Evolutionary conservation across 2,329 filamentous ascomycete species (phyloP).

Genomic region (Coniella vitis): DNA sequence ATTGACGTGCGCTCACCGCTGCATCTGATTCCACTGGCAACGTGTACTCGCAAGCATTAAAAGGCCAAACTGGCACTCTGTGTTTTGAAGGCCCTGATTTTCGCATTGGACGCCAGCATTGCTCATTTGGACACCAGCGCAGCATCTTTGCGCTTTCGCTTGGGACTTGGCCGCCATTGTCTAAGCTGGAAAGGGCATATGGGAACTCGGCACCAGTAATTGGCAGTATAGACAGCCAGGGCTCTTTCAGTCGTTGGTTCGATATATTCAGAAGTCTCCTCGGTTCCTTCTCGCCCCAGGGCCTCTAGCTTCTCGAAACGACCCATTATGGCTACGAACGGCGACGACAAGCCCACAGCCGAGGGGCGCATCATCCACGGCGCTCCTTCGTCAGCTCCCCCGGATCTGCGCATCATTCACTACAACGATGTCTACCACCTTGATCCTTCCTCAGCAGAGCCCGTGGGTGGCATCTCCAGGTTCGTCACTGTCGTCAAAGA

Average conservation of each 20-base stretch:
- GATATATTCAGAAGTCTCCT: neutral
- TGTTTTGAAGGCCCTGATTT: too few species aligned
- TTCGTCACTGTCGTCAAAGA: constrained; percentile 74
- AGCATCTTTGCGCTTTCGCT: too few species aligned
- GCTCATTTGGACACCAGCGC: too few species aligned
- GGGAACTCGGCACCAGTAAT: too few species aligned
- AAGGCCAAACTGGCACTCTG: too few species aligned
- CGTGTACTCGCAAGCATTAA: too few species aligned
- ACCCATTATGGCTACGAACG: constrained; percentile 9
- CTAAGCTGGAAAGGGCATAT: too few species aligned
- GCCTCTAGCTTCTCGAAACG: neutral
- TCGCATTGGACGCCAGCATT: too few species aligned
- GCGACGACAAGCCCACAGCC: constrained; percentile 9
- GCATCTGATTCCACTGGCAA: neutral
- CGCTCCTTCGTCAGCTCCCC: constrained; percentile 30
- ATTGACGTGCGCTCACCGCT: neutral
- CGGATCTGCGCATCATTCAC: constrained; percentile 76
- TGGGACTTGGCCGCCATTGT: too few species aligned
- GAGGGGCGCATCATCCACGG: constrained; percentile 24
- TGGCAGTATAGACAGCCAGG: too few species aligned
- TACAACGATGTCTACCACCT: constrained; percentile 95
- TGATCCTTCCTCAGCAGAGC: constrained; percentile 67
- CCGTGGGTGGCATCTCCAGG: constrained; percentile 71
- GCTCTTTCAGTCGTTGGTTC: neutral
- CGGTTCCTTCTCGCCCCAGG: too few species aligned